Evolutionary conservation across 805 yeast genomes (phyloP).

Genomic region (Pichia rugopelliculosa): DNA sequence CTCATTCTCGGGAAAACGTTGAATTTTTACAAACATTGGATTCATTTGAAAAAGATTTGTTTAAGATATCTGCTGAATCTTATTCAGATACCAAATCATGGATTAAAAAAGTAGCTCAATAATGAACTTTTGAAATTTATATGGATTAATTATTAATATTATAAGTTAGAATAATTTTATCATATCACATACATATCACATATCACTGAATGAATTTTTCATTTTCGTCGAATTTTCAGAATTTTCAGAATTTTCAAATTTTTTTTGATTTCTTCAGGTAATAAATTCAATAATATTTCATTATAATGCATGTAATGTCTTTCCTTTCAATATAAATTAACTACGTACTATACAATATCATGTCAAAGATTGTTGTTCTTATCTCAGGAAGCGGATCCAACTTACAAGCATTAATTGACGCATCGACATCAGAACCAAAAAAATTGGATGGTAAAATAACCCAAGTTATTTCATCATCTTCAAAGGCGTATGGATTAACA

Average conservation of each 20-base stretch:
- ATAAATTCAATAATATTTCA: no score
- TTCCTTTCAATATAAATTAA: not conserved
- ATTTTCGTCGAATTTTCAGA: not conserved
- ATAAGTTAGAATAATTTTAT: no score
- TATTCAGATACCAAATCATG: constrained; percentile 24
- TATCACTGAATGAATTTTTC: no score
- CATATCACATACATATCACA: no score
- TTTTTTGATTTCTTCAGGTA: constrained; percentile 1
- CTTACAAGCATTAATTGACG: constrained; percentile 88
- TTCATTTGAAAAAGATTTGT: constrained; percentile 62
- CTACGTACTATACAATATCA: not conserved
- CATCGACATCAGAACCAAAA: constrained; percentile 31
- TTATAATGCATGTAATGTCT: no score
- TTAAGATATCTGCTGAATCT: constrained; percentile 42
- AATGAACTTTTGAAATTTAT: not conserved
- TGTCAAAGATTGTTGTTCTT: constrained; percentile 54
- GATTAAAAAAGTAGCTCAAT: constrained; percentile 9
- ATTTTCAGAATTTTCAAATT: not conserved
- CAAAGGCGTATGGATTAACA: constrained; percentile 78
- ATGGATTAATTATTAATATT: no score
- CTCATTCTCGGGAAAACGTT: constrained; percentile 23
- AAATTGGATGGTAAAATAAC: constrained; percentile 43
- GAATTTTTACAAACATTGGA: constrained; percentile 61
- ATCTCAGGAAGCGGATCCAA: constrained; percentile 97
- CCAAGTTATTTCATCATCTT: constrained; percentile 77